Percentiles rank a stretch among this genome's conserved stretches.
These are phyloP conservation scores for Alternaria sp. DNA, from an alignment of 2,329 filamentous ascomycete species.

Conservation along the genomic window DNA sequence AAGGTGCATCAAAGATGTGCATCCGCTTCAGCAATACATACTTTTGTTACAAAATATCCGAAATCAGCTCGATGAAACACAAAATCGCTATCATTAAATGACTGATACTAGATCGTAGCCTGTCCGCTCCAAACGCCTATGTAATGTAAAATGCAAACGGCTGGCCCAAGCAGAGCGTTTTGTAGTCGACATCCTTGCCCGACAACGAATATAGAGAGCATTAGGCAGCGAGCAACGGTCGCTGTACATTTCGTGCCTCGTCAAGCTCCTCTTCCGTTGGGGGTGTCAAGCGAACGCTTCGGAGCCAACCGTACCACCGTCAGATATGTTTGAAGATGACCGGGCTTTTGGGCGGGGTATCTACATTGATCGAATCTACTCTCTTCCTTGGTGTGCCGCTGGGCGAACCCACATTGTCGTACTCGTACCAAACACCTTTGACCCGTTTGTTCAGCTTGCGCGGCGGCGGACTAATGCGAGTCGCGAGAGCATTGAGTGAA, in stretches of 20 bases:
- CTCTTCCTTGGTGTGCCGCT: conserved; percentile 25
- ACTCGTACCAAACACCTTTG: conserved; percentile 51
- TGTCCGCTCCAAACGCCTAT: conserved; percentile 6
- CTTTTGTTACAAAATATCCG: neutral
- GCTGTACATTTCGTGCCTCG: conserved; percentile 2
- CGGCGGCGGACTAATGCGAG: conserved; percentile 41
- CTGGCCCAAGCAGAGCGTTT: neutral
- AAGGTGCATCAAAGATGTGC: neutral
- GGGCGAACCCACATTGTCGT: conserved; percentile 32
- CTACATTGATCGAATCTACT: conserved; percentile 29
- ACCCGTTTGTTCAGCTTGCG: conserved; percentile 47
- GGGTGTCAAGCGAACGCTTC: conserved; percentile 6
- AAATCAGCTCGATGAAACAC: neutral
- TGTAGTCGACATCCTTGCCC: neutral
- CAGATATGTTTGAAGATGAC: conserved; percentile 19
- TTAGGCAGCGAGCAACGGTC: conserved; percentile 4
- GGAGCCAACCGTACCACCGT: conserved; percentile 11
- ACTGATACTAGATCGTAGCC: neutral
- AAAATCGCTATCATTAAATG: neutral
- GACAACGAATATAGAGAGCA: neutral
- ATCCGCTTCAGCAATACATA: neutral
- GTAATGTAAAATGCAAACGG: neutral
- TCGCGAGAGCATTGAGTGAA: conserved; percentile 27
- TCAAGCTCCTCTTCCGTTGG: conserved; percentile 3
- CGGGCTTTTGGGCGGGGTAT: conserved; percentile 39